Percentiles rank a stretch among this genome's conserved stretches.
Evolutionary conservation across 2,329 filamentous ascomycete species (phyloP).

Genomic region (Aureobasidium sp.): DNA sequence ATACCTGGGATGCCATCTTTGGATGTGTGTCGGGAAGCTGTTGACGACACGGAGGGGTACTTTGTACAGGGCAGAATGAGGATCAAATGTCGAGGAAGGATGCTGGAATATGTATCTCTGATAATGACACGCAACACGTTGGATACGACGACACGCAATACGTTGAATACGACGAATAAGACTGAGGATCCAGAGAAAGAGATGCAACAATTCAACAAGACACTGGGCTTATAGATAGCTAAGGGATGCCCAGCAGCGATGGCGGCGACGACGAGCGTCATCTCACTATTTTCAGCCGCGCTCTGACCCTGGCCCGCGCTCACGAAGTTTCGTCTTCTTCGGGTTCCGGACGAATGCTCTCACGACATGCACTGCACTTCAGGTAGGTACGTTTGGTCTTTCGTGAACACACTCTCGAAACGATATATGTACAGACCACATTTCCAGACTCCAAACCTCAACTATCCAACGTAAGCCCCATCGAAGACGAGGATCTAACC

Average conservation of each 20-base stretch:
- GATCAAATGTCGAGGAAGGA: background rate
- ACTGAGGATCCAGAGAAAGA: background rate
- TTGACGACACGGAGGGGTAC: background rate
- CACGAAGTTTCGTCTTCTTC: background rate
- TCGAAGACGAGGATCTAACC: background rate
- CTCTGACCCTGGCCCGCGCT: background rate
- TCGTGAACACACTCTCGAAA: too few relatives aligned
- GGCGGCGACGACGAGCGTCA: constrained; percentile 1
- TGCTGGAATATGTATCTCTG: background rate
- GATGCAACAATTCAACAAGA: background rate
- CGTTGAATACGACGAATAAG: background rate
- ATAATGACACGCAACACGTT: background rate
- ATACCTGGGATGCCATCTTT: constrained; percentile 2
- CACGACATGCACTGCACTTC: background rate
- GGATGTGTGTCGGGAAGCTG: background rate
- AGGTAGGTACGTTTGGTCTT: too few relatives aligned
- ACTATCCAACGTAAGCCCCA: background rate
- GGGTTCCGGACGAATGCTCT: background rate
- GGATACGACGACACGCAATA: background rate
- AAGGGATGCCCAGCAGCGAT: background rate
- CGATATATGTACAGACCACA: too few relatives aligned
- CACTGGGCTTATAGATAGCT: background rate
- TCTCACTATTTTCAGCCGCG: constrained; percentile 5
- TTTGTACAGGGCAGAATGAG: background rate
- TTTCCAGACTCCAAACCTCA: background rate